A percentile compares a stretch with the other conserved stretches of the same genome.
These are phyloP conservation scores for Anisodus acutangulus DNA, from an alignment of 257 asterid genomes.

Conservation along the genomic window DNA sequence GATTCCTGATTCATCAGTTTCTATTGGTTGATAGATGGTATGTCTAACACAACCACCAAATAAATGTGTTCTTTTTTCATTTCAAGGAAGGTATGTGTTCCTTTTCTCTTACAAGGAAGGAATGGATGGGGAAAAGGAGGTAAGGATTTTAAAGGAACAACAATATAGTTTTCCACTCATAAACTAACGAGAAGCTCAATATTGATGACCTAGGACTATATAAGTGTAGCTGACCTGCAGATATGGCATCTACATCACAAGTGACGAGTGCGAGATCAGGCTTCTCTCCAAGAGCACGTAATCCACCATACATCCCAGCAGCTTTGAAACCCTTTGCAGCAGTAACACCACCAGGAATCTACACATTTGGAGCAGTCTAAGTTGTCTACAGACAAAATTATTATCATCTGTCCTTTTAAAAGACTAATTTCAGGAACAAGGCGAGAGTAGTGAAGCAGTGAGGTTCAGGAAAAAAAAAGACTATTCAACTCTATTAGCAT, in stretches of 20 bases:
- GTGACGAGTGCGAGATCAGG: constrained; percentile 95
- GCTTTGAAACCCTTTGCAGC: constrained; percentile 98
- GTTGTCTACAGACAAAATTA: constrained; percentile 23
- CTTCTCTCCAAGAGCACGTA: constrained; percentile 96
- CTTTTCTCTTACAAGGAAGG: constrained; percentile 3
- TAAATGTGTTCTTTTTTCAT: background rate
- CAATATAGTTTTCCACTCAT: background rate
- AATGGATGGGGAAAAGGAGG: background rate
- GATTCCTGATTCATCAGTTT: background rate
- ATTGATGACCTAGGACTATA: constrained; percentile 4
- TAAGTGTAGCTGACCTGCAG: constrained; percentile 65
- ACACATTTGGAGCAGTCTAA: constrained; percentile 38
- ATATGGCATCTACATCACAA: constrained; percentile 83
- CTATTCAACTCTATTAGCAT: background rate
- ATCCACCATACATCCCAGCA: constrained; percentile 92
- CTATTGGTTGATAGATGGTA: background rate
- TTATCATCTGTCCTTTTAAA: background rate
- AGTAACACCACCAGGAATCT: constrained; percentile 94
- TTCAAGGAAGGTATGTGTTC: background rate
- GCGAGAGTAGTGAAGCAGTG: background rate
- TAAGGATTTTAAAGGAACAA: background rate
- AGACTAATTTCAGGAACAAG: constrained; percentile 1
- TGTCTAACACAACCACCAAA: background rate
- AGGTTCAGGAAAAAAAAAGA: background rate
- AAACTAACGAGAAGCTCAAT: background rate